Evolutionary conservation across 192 early-diverging fungal species (phyloP), one percentile per base, ranked within the genome.

Genomic region (Linnemannia zychae): DNA sequence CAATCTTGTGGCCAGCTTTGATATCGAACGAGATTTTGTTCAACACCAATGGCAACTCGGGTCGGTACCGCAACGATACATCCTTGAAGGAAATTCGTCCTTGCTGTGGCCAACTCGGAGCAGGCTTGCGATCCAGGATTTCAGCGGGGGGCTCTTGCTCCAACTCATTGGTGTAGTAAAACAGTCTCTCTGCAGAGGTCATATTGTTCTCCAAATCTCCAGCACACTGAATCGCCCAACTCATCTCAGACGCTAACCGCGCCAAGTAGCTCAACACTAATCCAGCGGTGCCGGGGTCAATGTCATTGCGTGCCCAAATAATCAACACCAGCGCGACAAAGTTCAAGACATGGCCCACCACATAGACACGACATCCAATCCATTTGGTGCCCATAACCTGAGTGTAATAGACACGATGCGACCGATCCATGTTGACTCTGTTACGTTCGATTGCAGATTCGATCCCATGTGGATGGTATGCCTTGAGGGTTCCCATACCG

Each of bases 231-330:
- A 98, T 92, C 18, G 94, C 87, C 95, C 96, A 97, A 49, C 94
- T 84, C 88, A 96, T 84, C 71, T 92, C 90, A 60, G 93, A 90
- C 2, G 96, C 93, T 85, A 99, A 95, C 60, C 92, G 90, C 0
- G 96, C 89, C 1, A 97, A 90, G 76, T 98, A 98, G 77, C 93
- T 93, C 47, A 99, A 88, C 31, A 92, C 86, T 40, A 99, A 91
- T 52, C 96, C 98, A 24, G 97, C 96, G 75, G 94, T 88, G 7
- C 96, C 96, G 0, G 97, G 92, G 74, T 93, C 90, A 38, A 98
- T 91, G 53, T 87, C 74, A 22, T 16, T 7, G 12, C 88, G 81
- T n/a, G 50, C 67, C 72, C 82, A 72, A 5, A 97, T 37, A 48
- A 98, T 91, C n/a, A 94, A 4, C 4, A 72, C 47, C 13, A 79